Evolutionary conservation across 805 yeast species (phyloP).

Genomic region (Spathaspora gorwiae): DNA sequence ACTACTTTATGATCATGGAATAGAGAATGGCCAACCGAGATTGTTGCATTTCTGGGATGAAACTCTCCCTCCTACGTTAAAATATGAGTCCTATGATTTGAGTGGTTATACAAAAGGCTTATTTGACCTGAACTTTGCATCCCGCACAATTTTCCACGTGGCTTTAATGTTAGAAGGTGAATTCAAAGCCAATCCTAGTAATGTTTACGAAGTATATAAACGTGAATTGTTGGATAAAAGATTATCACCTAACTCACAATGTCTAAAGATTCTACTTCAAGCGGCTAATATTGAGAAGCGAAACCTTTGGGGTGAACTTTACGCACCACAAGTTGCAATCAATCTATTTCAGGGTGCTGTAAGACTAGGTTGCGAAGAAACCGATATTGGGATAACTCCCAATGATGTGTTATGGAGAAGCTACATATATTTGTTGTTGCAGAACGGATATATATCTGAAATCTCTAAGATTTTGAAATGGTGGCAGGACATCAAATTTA

Average conservation of each 20-base stretch:
- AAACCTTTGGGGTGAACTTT: constrained; percentile 44
- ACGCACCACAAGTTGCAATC: constrained; percentile 58
- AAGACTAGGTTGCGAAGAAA: background rate
- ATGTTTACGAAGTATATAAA: constrained; percentile 25
- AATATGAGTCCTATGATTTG: background rate
- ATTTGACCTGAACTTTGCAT: constrained; percentile 4
- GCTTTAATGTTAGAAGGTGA: constrained; percentile 39
- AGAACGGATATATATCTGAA: constrained; percentile 45
- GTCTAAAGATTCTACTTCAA: constrained; percentile 42
- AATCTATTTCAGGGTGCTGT: constrained; percentile 45
- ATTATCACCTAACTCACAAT: constrained; percentile 23
- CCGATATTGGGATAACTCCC: constrained; percentile 31
- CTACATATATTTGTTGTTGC: constrained; percentile 49
- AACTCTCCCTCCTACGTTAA: background rate
- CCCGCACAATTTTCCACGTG: constrained; percentile 22
- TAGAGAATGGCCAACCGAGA: background rate
- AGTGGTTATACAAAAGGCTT: background rate
- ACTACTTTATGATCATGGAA: constrained; percentile 16
- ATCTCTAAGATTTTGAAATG: constrained; percentile 47
- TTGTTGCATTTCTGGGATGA: background rate
- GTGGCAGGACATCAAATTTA: constrained; percentile 47
- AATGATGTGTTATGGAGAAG: constrained; percentile 43
- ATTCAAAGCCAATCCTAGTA: constrained; percentile 21
- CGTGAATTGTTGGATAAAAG: constrained; percentile 16
- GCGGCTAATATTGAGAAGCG: constrained; percentile 34